These are phyloP conservation scores for Chondrus crispus DNA, from an alignment of 23 red algal species.

Conservation along the genomic window DNA sequence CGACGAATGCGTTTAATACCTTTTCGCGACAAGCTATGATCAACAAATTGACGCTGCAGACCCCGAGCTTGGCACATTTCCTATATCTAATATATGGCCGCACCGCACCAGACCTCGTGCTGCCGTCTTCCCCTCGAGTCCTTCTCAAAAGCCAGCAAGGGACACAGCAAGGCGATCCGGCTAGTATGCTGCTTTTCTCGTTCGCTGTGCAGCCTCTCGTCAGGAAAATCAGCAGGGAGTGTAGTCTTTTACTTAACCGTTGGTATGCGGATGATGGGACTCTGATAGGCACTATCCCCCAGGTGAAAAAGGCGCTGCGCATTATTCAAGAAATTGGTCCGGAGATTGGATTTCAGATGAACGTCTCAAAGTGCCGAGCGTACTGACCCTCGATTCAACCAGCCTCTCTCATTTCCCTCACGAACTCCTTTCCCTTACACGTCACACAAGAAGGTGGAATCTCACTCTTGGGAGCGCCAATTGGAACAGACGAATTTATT, in stretches of 20 bases:
- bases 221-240: not conserved
- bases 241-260: not conserved
- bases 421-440: not conserved
- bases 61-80: not conserved
- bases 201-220: not conserved
- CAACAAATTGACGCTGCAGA: not conserved
- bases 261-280: not conserved
- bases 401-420: not conserved
- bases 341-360: not conserved
- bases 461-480: not conserved
- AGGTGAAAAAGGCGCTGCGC: not conserved
- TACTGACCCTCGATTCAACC: not conserved
- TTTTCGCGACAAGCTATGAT: not conserved
- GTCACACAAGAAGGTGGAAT: not conserved
- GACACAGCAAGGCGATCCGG: not conserved
- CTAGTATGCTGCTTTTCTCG: not conserved
- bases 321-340: not conserved
- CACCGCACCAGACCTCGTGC: not conserved
- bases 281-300: not conserved
- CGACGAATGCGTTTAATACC: not conserved
- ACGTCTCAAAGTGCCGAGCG: not conserved
- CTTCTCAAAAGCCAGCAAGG: not conserved
- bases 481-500: not conserved
- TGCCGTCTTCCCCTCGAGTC: not conserved
- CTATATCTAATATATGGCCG: not conserved